Base-by-base conservation (phyloP, 2,329 filamentous ascomycete genomes). In the Ciborinia camelliae region DNA sequence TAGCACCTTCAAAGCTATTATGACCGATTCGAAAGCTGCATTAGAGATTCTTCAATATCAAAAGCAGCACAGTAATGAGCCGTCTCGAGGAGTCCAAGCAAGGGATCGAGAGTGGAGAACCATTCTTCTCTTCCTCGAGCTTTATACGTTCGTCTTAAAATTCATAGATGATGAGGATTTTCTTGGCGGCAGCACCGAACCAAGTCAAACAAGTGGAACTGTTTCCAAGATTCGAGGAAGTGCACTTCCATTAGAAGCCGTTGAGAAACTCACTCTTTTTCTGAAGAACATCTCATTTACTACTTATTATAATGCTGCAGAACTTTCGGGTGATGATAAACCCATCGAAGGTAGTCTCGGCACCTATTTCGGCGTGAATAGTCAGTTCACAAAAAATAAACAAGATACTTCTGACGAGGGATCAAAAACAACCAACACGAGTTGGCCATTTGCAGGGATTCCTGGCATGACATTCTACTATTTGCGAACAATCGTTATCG, bases 111-210 rank as follows among this genome's bases (percentile, higher is more conserved):
- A 98, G 74, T 99, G 95, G 95, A 88, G 90, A 23, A 88, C 95
- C 1, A 86, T 97, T 50, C 81, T 98, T 0, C 83, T 99, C 0
- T 98, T 99, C 73, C 82, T 99, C 7, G 95, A 99, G 72, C 83
- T 99, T 0, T 99, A 97, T 75, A 92, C 90, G 2, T 98, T 98
- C 74, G 86, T 97, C 2, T 80, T 98, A 15, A 90, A 95, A 71
- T 86, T 98, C 41, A 96, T 94, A 75, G 95, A 99, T 71, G 95
- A 99, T 68, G 94, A 98, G 70, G 95, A 99, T 71, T 99, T 99
- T 74, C 90, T 96, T 67, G 84, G 86, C 64, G 82, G 82, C 63
- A 78, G 84, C 67, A 79, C 80, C 32, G 70, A 73, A 62, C 65
- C 75, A 37, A 70, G 78, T 26, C 70, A 76, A n/a, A 74, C 71